Conservation (phyloP, 805 yeast species). For the Metschnikowia cubensis region DNA sequence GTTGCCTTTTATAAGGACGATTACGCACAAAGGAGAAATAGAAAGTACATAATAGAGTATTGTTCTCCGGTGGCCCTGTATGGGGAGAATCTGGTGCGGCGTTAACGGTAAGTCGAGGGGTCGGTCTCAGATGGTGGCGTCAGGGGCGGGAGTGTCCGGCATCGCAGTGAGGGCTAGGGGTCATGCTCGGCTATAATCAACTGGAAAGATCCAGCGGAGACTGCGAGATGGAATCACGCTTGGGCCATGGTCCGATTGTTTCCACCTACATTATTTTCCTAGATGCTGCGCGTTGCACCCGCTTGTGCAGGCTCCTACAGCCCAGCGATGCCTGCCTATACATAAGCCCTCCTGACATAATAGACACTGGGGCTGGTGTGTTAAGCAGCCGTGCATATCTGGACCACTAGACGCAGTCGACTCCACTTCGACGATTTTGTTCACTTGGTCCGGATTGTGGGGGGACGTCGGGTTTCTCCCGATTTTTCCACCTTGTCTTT, state of each 20-base stretch:
- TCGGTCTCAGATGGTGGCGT: neutral
- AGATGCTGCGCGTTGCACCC: neutral
- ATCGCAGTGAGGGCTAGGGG: neutral
- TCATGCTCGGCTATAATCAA: neutral
- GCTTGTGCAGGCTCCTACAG: neutral
- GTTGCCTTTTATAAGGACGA: conserved; percentile 1
- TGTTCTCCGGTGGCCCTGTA: conserved; percentile 5
- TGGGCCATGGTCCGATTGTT: neutral
- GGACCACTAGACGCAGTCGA: no score
- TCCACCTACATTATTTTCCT: neutral
- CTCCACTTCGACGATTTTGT: no score
- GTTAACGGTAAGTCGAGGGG: neutral
- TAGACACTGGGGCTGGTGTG: neutral
- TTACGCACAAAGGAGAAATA: neutral
- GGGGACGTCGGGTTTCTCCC: no score
- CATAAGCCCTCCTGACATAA: no score
- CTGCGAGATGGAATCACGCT: neutral
- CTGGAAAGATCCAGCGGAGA: neutral
- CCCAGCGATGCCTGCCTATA: neutral
- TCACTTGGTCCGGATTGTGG: no score
- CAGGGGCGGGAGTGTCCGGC: neutral
- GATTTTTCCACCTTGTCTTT: no score
- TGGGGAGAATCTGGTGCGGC: conserved; percentile 2
- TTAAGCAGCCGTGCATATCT: neutral
- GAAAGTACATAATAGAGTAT: conserved; percentile 1